A percentile compares a stretch with the other conserved stretches of the same genome.
phyloP scores from a whole-genome alignment of 2,329 filamentous ascomycete genomes.

The Dryadomyces quercus-mongolicae region DNA sequence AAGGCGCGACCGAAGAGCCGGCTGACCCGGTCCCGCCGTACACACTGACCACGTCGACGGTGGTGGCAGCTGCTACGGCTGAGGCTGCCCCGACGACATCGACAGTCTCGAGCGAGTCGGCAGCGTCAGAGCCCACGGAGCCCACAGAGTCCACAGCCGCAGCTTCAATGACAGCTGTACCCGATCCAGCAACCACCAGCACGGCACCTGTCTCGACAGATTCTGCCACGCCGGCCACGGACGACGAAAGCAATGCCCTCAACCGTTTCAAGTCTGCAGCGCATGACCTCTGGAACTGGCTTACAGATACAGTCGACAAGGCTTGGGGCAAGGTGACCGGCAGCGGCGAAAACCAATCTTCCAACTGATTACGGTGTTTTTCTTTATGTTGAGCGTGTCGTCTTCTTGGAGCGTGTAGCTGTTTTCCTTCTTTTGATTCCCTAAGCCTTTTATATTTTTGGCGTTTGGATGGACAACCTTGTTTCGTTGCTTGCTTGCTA shows the following conservation, averaged over 20 bases:
- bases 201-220: background rate
- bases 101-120: too few species aligned
- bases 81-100: too few species aligned
- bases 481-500: too few species aligned
- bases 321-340: constrained; percentile 31
- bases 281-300: constrained; percentile 36
- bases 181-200: constrained; percentile 5
- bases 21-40: constrained; percentile 34
- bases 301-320: constrained; percentile 33
- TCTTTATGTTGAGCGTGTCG: background rate
- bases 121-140: background rate
- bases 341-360: background rate
- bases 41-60: constrained; percentile 11
- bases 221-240: background rate
- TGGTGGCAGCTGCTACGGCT: constrained; percentile 8
- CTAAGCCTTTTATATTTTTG: background rate
- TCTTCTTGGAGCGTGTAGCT: too few species aligned
- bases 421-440: too few species aligned
- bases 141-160: background rate
- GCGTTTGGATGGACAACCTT: background rate
- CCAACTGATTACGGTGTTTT: background rate
- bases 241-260: background rate
- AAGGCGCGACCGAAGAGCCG: constrained; percentile 19
- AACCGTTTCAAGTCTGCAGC: constrained; percentile 5
- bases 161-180: background rate